Conservation (phyloP, 495 filamentous ascomycete species). For the Polyplosphaeria fusca region DNA sequence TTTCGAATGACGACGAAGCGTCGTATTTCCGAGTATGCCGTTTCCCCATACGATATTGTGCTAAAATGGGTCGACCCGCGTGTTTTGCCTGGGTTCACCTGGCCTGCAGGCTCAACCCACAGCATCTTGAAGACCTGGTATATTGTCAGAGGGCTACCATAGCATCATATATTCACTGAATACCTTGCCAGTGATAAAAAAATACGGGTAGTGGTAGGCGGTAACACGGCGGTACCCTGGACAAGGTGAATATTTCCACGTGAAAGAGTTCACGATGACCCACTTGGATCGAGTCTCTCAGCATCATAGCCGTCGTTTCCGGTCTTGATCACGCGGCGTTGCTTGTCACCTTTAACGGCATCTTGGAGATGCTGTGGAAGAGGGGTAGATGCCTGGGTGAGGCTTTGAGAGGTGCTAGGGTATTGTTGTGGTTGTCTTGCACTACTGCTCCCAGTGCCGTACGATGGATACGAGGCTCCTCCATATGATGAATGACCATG, state of each 20-base stretch:
- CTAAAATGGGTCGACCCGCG: not conserved
- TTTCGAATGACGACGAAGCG: not conserved
- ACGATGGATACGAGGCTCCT: too few species aligned
- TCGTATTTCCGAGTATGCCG: not conserved
- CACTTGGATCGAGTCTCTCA: not conserved
- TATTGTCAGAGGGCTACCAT: not conserved
- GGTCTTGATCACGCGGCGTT: not conserved
- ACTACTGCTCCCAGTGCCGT: too few species aligned
- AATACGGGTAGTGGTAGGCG: not conserved
- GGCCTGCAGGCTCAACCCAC: not conserved
- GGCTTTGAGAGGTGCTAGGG: too few species aligned
- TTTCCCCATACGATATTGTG: not conserved
- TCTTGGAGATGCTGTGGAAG: not conserved
- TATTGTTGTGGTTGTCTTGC: too few species aligned
- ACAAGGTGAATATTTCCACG: not conserved
- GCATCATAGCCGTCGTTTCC: not conserved
- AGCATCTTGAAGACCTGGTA: constrained; percentile 4
- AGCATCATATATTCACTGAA: not conserved
- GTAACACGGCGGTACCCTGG: not conserved
- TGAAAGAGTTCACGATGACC: not conserved
- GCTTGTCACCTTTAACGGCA: not conserved
- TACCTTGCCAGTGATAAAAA: not conserved
- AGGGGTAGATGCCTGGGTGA: too few species aligned
- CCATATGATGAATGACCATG: too few species aligned
- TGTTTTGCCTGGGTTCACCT: not conserved